Evolutionary conservation across 2,329 filamentous ascomycete species (phyloP), one percentile per base, ranked within the genome.

Genomic region (Hypoxylon sp.): DNA sequence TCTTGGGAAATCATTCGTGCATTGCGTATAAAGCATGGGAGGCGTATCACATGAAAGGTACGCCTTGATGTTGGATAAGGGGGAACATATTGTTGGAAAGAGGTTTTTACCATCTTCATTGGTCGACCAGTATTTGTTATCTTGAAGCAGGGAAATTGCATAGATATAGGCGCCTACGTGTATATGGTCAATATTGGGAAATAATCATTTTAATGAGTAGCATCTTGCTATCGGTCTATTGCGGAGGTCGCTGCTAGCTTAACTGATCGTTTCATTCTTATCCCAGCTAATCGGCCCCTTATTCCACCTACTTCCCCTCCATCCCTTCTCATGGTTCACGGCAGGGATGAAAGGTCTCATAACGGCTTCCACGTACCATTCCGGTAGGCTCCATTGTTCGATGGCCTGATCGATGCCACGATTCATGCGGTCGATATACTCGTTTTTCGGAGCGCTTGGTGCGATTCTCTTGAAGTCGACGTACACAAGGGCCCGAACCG

Each of bases 341-440:
- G 30, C 63, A 2, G 70, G 65, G 3, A 79, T 75, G 28, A 80
- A 90, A 67, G 73, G 79, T 75, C 88, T 81, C 80, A 91, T 80
- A 5, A 88, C 83, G 30, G 75, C 67, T 2, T 85, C 76, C 5
- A 89, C 87, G 78, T 91, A 92, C 41, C 63, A 73, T 72, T 76
- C 67, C 32, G 88, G 86, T 74, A 92, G 76, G 0, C 86, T 87
- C 78, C 81, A 83, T 69, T 82, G 79, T 66, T 73, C 74, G 14
- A 86, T 67, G 25, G 87, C 89, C 79, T 92, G 89, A 32, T 79
- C 70, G 28, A 92, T 87, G 1, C 87, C 90, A 69, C 77, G 78
- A 75, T 91, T 90, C 87, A 92, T 91, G 28, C 89, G 78, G 46
- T 78, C 81, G 6, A 91, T 78, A 73, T 91, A 92, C 79, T 91